A percentile compares a stretch with the other conserved stretches of the same genome.
phyloP scores from a whole-genome alignment of 148 eudicot species.

The Polygonum maritimum region DNA sequence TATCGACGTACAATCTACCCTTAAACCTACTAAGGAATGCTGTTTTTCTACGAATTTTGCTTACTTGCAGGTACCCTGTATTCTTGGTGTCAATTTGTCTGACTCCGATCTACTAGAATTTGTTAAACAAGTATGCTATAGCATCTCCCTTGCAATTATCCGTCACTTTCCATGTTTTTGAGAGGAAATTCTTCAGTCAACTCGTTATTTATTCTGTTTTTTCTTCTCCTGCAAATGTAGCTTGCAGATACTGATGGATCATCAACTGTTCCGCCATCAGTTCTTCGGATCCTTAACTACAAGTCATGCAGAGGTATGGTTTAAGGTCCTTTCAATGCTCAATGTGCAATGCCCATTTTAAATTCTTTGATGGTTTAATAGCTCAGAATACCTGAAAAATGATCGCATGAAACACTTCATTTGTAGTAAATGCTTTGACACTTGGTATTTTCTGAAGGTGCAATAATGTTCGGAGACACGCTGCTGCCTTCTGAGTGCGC shows the following conservation, averaged over 20 bases:
- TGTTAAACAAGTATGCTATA: constrained; percentile 65
- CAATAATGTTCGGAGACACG: constrained; percentile 94
- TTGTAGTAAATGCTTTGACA: background rate
- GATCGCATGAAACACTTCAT: background rate
- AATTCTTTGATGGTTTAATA: background rate
- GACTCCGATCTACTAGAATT: constrained; percentile 77
- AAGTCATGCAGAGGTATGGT: constrained; percentile 91
- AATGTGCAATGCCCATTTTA: background rate
- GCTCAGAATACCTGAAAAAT: no score
- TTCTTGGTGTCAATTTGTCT: constrained; percentile 76
- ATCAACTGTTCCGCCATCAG: constrained; percentile 80
- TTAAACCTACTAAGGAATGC: background rate
- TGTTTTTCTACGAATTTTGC: background rate
- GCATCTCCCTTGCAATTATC: background rate
- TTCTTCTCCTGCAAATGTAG: constrained; percentile 24
- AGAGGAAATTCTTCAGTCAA: background rate
- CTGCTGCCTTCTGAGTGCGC: constrained; percentile 92
- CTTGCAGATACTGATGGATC: constrained; percentile 98
- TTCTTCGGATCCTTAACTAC: constrained; percentile 63
- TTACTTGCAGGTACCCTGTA: constrained; percentile 76
- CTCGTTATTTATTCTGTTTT: constrained; percentile 3
- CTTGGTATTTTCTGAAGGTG: constrained; percentile 37
- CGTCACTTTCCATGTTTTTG: background rate
- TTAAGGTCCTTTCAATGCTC: background rate
- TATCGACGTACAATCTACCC: background rate